phyloP scores from a whole-genome alignment of 129 eudicot species.

The Flaveria trinervia region DNA sequence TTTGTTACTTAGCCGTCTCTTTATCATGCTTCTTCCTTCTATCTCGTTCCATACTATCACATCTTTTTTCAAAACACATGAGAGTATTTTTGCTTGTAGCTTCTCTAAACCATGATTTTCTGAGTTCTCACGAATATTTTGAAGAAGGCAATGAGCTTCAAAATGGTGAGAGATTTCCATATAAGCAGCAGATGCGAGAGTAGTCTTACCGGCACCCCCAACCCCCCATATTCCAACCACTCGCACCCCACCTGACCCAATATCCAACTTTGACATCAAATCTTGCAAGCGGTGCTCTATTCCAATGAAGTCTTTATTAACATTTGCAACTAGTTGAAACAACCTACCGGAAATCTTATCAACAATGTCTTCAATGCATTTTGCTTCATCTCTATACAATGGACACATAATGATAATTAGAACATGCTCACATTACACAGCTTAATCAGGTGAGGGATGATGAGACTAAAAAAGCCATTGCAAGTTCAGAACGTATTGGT shows the following conservation, averaged over 20 bases:
- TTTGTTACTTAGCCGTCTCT: background rate
- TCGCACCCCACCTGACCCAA: background rate
- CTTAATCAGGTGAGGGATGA: too few species aligned
- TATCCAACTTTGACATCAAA: background rate
- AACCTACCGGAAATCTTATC: background rate
- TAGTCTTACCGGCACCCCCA: constrained; percentile 9
- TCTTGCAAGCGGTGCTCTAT: background rate
- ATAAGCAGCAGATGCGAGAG: constrained; percentile 1
- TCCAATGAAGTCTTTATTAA: background rate
- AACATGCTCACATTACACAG: background rate
- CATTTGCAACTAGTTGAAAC: background rate
- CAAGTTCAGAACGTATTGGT: too few species aligned
- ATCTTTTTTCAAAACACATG: background rate
- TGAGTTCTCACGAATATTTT: background rate
- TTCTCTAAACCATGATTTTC: background rate
- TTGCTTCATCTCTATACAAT: background rate
- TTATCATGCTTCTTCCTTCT: background rate
- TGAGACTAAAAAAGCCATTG: too few species aligned
- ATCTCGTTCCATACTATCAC: too few species aligned
- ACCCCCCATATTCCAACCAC: constrained; percentile 14
- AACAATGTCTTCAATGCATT: background rate
- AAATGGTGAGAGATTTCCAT: too few species aligned
- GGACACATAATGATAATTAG: background rate
- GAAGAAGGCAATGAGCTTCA: background rate
- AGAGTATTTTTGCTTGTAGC: background rate